Evolutionary conservation across 2,329 filamentous ascomycete species (phyloP), one percentile per base, ranked within the genome.

Genomic region (Microascus cirrosus): DNA sequence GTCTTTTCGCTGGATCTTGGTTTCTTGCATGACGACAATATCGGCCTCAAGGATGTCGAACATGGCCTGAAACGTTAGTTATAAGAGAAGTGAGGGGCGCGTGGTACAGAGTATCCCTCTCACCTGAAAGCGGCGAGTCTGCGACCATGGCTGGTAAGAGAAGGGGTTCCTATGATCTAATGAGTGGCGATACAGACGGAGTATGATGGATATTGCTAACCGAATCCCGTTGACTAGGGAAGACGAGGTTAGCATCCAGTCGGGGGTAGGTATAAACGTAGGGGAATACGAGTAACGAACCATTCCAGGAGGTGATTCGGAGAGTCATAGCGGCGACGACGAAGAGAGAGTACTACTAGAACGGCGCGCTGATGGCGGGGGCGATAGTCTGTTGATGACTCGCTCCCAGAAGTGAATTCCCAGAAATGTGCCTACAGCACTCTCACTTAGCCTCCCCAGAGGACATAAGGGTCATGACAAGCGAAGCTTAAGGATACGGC

Each of bases 1-100:
- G 64, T 96, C 92, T 68, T 96, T 96, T 59, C 87, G 82, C 68
- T 97, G 94, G 48, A 97, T 96, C 73, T 97, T 99, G 51, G 90
- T 86, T 72, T 97, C 94, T 70, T 99, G 94, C 77, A 97, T 91
- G 59, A 96, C 80, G 20, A 97, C 84, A 62, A 99, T 94, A 69
- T 99, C 94, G 57, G 92, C 85, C 69, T 94, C 89, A 7, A 99
- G 80, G 51, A 87, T 89, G 63, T 96, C 89, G 72, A 99, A 97
- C 94, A 97, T 97, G 63, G 86, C 80, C 86, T 90, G 60, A 54
- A n/a, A 53, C 13, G 50, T 50, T 0, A 24, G 34, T 18, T 32
- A 12, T 28, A 25, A 48, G 20, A 35, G 15, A n/a, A 15, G 25
- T n/a, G 32, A 8, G 22, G 51, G 42, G 22, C 42, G 7, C 53